Evolutionary conservation across 208 protist genomes (phyloP), one percentile per base, ranked within the genome.

Genomic region (Crithidia sp.): DNA sequence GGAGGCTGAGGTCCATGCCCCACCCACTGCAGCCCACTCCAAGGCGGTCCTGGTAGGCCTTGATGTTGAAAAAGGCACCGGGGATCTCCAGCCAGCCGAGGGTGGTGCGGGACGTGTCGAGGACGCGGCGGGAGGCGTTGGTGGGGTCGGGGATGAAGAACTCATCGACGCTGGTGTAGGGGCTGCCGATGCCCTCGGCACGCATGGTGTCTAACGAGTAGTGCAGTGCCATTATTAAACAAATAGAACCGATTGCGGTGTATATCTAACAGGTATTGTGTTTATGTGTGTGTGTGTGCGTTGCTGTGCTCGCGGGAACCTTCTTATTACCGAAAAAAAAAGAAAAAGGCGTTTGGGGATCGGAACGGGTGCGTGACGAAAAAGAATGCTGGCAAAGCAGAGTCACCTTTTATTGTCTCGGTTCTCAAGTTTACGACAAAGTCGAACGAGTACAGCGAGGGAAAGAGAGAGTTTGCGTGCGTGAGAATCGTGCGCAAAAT

Each of bases 1-100:
- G 45, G 9, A 82, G 37, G 56, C 71, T 44, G 9, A 76, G 36
- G 65, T 94, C 86, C 19, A 90, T 69, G 43, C 86, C 89, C 66
- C 67, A 77, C 19, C 73, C 68, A 61, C 75, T 73, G 45, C 64
- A 81, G n/a, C 76, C 73, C 10, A 65, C 43, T 19, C 79, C 74
- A 45, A 67, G 6, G 39, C 52, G 39, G 14, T 75, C 54, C 53
- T 83, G 77, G 44, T 74, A 85, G 17, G 49, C 70, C 58, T 60
- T 61, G 39, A 83, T 79, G 45, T 80, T 81, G 13, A 56, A 13
- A 41, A 86, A 41, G 44, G 77, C 76, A 13, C 62, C 37, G 5
- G 57, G 65, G 1, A 84, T 39, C 44, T 88, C 71, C 13, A 63
- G 66, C 65, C 58, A 67, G 14, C 56, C 58, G 37, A 82, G 63